Base-by-base conservation (phyloP, 768 basidiomycete genomes). In the Phaffia australis region DNA sequence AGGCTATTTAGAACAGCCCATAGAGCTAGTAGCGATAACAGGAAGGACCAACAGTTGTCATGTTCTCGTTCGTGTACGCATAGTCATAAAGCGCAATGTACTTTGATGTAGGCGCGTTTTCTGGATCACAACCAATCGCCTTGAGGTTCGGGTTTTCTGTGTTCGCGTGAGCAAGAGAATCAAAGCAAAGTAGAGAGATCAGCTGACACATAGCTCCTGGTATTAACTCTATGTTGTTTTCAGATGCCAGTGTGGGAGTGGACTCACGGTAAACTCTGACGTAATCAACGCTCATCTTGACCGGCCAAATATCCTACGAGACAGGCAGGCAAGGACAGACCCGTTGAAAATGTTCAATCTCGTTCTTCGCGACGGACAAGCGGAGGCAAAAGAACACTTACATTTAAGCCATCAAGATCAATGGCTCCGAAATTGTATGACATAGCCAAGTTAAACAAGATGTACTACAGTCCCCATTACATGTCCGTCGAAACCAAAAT, bases 371-470 rank as follows among this genome's bases (percentile, higher is more conserved):
- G 11, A 42, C 6, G 4, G 35, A 42, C 35, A 11, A 42, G 11
- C 35, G 35, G 11, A 42, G 11, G 11, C 35, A 42, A 42, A 11
- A 42, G 35, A 42, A 42, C 35, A 42, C 35, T 42, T 42, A 42
- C 47, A 29, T 42, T 19, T 18, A 65, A 48, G 0, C 58, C 68
- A 3, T 59, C 66, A 50, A 51, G 70, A 77, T 95, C 86, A 60
- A 92, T 83, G 4, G 75, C 70, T 15, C 84, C 85, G 72, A 95
- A 95, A 75, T 87, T 88, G 62, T 79, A 77, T 3, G 89, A 91
- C 76, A 94, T 84, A 62, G 89, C 92, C 72, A 92, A 78, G 75
- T 93, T 92, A 72, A 82, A 78, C 70, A 95, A 85, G 72, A 95
- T 78, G 71, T 90, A 90, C 88, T 89, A 71, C 6, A 5, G 35